These are phyloP conservation scores for Suzukiozyma palmioleophila DNA, from an alignment of 1,139 yeast species.

Conservation along the genomic window DNA sequence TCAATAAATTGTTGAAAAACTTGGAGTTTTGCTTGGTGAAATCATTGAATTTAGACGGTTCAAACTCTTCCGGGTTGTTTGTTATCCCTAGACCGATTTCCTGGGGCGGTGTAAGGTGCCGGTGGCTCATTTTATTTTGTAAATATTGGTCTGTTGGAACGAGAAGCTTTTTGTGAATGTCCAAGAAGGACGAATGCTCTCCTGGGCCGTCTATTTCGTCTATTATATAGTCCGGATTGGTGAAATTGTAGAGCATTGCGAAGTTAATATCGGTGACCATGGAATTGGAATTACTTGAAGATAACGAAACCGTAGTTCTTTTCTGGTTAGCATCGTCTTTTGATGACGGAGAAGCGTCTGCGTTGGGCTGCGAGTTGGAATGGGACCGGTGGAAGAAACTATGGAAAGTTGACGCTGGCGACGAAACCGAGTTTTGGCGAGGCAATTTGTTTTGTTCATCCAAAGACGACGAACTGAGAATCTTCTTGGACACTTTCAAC, in stretches of 20 bases:
- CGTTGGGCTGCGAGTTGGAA: conserved; percentile 12
- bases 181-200: conserved; percentile 26
- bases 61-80: conserved; percentile 10
- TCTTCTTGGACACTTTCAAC: conserved; percentile 25
- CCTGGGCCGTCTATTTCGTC: conserved; percentile 18
- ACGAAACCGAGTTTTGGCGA: conserved; percentile 24
- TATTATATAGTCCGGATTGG: conserved; percentile 30
- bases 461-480: conserved; percentile 18
- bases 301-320: conserved; percentile 28
- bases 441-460: conserved; percentile 15
- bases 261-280: conserved; percentile 29
- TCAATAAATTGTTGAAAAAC: conserved; percentile 21
- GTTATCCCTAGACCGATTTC: conserved; percentile 25
- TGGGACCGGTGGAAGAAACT: conserved; percentile 32
- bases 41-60: conserved; percentile 8
- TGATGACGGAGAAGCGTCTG: conserved; percentile 9
- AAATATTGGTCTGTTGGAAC: conserved; percentile 40
- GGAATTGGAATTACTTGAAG: conserved; percentile 42
- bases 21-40: conserved; percentile 17
- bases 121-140: conserved; percentile 18
- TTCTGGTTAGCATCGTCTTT: conserved; percentile 9
- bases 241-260: conserved; percentile 36
- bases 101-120: conserved; percentile 5
- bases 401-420: conserved; percentile 36
- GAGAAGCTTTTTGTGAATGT: conserved; percentile 34